Base-by-base conservation (phyloP, 257 asterid genomes). In the Eucommia ulmoides region DNA sequence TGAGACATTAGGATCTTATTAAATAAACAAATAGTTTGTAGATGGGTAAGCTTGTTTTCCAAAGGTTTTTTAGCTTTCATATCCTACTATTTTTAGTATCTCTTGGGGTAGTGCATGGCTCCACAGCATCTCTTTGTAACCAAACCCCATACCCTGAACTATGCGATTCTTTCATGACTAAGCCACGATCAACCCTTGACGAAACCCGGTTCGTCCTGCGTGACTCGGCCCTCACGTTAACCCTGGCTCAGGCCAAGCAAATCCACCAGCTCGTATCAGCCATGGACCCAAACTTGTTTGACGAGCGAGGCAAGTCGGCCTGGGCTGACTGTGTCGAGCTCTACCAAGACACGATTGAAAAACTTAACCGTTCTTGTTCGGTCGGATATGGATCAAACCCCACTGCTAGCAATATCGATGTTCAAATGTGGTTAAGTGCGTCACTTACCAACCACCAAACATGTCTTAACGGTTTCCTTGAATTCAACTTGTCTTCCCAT, bases 401-500 rank as follows among this genome's bases (percentile, higher is more conserved):
- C 38, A 29, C 53, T 2, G 7, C 57, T 29, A 59, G 20, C 25
- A 8, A n/a, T 8, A 23, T 57, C 20, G 80, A 78, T 50, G 78
- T 65, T 8, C 85, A 79, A 61, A 79, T 89, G 44, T 82, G 84
- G 89, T 24, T 82, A 29, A 82, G 94, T 58, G 85, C 89, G 2
- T 55, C 89, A 16, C 45, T 76, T n/a, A 80, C 94, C 35, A 82
- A 80, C 41, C 72, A 65, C 22, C 63, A 74, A 64, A 59, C 86
- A 8, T 82, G 89, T 72, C 53, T 17, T 33, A 72, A 74, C 53
- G 94, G 89, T 50, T 81, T 77, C 52, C 58, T 46, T 25, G 85
- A 77, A 44, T 75, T 78, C 26, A 63, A 72, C 25, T 35, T 78
- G 56, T 56, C 72, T 19, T 55, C 63, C 8, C 49, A 61, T 5